Conservation (phyloP, 2,329 filamentous ascomycete species). For the Aspergillus ochraceoroseus region DNA sequence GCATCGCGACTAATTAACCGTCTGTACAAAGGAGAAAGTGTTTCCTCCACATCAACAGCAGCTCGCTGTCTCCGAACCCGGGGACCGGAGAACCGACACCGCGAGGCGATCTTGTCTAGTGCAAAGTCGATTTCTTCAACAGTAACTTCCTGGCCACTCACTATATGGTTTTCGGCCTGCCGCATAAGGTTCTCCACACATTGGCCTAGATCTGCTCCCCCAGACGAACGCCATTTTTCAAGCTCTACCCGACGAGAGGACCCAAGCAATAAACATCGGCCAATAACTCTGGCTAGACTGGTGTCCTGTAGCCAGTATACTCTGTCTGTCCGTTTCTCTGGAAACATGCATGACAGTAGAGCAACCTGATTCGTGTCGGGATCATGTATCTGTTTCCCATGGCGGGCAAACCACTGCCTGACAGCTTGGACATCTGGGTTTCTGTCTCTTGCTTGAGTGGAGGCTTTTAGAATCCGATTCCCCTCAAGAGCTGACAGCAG, state of each 20-base stretch:
- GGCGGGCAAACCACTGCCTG: constrained; percentile 62
- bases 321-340: constrained; percentile 69
- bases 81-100: constrained; percentile 65
- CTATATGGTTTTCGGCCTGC: constrained; percentile 50
- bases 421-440: constrained; percentile 47
- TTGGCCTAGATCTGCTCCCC: constrained; percentile 63
- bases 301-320: constrained; percentile 65
- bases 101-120: constrained; percentile 63
- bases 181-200: constrained; percentile 64
- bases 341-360: constrained; percentile 69
- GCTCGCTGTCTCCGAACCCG: constrained; percentile 47
- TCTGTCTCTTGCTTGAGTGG: constrained; percentile 27
- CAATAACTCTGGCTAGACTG: constrained; percentile 62
- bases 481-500: constrained; percentile 64
- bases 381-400: constrained; percentile 56
- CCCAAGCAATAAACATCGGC: constrained; percentile 61
- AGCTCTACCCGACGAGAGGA: constrained; percentile 58
- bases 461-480: constrained; percentile 37
- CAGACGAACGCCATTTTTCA: constrained; percentile 56
- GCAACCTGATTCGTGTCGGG: constrained; percentile 56
- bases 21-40: constrained; percentile 55
- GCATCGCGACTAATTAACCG: constrained; percentile 63
- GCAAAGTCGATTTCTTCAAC: constrained; percentile 68
- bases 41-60: constrained; percentile 41
- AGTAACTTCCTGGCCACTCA: constrained; percentile 48